phyloP scores from a whole-genome alignment of 176 grass and related monocot species.

The Juncus effusus region DNA sequence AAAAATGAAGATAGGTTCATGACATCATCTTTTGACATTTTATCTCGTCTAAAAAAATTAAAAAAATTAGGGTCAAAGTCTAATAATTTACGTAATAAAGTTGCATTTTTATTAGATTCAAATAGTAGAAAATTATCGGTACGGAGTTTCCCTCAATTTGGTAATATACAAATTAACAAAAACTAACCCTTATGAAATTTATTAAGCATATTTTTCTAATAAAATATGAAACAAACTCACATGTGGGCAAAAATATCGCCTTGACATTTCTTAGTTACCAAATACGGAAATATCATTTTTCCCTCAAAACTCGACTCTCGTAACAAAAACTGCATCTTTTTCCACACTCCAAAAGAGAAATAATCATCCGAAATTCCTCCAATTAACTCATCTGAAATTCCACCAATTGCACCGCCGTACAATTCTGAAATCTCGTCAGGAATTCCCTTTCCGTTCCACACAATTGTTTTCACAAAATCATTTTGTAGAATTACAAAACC shows the following conservation, averaged over 20 bases:
- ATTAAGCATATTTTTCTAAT: neutral
- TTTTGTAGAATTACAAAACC: constrained; percentile 71
- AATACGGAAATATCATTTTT: constrained; percentile 76
- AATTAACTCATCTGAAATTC: constrained; percentile 21
- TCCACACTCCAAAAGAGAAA: constrained; percentile 89
- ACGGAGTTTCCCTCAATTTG: too few relatives aligned
- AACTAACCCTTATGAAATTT: too few relatives aligned
- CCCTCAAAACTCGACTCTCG: constrained; percentile 32
- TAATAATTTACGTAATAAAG: constrained; percentile 19
- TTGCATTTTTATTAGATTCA: too few relatives aligned
- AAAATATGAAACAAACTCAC: constrained; percentile 45
- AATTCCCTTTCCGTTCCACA: constrained; percentile 81
- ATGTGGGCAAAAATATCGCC: constrained; percentile 86
- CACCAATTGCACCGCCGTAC: constrained; percentile 47
- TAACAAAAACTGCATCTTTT: constrained; percentile 56
- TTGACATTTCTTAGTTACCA: constrained; percentile 84
- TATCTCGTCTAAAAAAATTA: constrained; percentile 62
- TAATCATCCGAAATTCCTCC: constrained; percentile 31
- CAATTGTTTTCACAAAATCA: constrained; percentile 49
- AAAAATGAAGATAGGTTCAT: constrained; percentile 78
- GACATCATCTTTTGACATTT: constrained; percentile 56
- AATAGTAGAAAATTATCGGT: too few relatives aligned
- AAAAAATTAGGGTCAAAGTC: constrained; percentile 9
- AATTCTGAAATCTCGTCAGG: constrained; percentile 43
- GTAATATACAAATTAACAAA: too few relatives aligned